phyloP scores from a whole-genome alignment of 768 basidiomycete species.

The Rhodocollybia butyracea region DNA sequence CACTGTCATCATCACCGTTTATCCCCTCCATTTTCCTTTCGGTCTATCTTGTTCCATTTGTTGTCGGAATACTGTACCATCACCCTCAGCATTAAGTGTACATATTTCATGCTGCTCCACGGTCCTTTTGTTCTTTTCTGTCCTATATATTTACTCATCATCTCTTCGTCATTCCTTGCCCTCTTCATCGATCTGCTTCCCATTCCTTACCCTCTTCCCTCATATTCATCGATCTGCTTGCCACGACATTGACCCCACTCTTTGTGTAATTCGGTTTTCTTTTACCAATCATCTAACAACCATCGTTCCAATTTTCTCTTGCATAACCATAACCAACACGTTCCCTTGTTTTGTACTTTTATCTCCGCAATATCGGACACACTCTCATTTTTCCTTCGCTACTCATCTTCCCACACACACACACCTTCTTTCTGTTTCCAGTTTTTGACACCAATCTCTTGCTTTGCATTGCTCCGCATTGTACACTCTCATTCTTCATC shows the following conservation, averaged over 20 bases:
- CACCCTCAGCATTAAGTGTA: neutral
- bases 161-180: conserved; percentile 1
- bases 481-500: too few species aligned
- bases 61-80: conserved; percentile 6
- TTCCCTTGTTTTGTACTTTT: neutral
- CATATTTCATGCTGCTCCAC: neutral
- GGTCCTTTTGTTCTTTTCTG: neutral
- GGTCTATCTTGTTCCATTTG: neutral
- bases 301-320: neutral
- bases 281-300: neutral
- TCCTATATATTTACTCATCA: neutral
- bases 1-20: neutral
- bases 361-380: neutral
- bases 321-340: neutral
- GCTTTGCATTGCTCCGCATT: too few species aligned
- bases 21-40: neutral
- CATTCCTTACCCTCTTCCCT: neutral
- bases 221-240: neutral
- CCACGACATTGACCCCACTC: neutral
- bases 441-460: too few species aligned
- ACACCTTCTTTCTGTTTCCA: too few species aligned
- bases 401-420: too few species aligned
- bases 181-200: neutral
- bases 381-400: too few species aligned
- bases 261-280: neutral